Percentiles rank a stretch among this genome's conserved stretches.
Conservation (phyloP, 306 rosid genomes). For the Lotus japonicus region DNA sequence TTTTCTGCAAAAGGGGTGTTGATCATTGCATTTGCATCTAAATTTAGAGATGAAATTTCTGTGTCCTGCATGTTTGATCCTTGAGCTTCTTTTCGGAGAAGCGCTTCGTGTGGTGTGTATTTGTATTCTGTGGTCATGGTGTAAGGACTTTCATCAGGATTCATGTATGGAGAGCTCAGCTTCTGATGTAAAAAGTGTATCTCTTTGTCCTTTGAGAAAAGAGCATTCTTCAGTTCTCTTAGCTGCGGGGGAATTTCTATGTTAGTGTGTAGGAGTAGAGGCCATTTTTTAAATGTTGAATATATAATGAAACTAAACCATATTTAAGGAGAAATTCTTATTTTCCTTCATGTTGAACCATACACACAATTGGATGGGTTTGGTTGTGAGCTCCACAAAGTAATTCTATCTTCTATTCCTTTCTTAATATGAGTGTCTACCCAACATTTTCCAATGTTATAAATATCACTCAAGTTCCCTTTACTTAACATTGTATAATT, state of each 20-base stretch:
- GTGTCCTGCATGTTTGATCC: conserved; percentile 27
- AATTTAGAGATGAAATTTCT: conserved; percentile 12
- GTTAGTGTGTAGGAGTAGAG: background rate
- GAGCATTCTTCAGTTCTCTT: conserved; percentile 55
- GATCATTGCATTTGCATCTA: conserved; percentile 6
- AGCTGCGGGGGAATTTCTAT: conserved; percentile 15
- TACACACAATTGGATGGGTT: background rate
- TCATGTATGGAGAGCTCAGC: conserved; percentile 18
- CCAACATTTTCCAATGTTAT: too few relatives aligned
- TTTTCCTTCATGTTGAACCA: background rate
- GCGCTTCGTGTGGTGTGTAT: conserved; percentile 41
- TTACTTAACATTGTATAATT: background rate
- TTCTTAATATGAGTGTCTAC: too few relatives aligned
- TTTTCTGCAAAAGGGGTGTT: conserved; percentile 19
- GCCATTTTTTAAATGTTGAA: background rate
- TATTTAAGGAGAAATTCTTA: background rate
- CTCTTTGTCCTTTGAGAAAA: conserved; percentile 54
- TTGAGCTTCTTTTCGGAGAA: conserved; percentile 19
- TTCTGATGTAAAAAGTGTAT: conserved; percentile 49
- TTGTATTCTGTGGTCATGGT: conserved; percentile 40
- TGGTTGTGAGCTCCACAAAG: background rate
- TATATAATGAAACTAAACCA: background rate
- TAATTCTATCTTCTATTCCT: too few relatives aligned
- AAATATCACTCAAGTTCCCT: too few relatives aligned
- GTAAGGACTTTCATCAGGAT: conserved; percentile 43